phyloP scores from a whole-genome alignment of 2,329 filamentous ascomycete species.

The Blastomyces emzantsi region DNA sequence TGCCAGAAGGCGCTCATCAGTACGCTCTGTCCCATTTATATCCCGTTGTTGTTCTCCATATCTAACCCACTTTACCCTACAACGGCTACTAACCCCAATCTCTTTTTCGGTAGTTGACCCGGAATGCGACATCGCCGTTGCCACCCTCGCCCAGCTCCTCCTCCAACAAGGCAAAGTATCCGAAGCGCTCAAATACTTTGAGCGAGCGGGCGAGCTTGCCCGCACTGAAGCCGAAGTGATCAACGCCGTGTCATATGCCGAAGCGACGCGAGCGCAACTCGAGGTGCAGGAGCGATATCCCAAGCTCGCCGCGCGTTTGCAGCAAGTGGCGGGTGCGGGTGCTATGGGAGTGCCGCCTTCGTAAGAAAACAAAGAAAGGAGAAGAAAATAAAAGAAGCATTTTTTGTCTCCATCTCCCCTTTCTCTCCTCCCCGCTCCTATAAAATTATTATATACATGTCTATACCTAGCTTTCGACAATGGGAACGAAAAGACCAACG shows the following conservation, averaged over 20 bases:
- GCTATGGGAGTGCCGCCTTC: constrained; percentile 28
- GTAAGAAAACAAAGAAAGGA: neutral
- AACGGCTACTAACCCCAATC: constrained; percentile 28
- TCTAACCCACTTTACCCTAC: neutral
- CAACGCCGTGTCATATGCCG: constrained; percentile 92
- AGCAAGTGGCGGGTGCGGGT: constrained; percentile 46
- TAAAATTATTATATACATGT: too few relatives aligned
- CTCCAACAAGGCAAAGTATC: constrained; percentile 96
- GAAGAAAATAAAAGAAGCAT: neutral
- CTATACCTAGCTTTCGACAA: too few relatives aligned
- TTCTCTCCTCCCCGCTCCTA: neutral
- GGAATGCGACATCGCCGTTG: constrained; percentile 96
- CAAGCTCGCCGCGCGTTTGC: constrained; percentile 63
- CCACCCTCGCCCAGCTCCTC: constrained; percentile 95
- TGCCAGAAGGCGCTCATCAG: constrained; percentile 97
- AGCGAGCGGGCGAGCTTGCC: constrained; percentile 87
- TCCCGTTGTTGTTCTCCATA: neutral
- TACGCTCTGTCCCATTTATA: constrained; percentile 45
- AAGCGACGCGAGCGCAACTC: constrained; percentile 91
- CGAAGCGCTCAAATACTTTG: constrained; percentile 92
- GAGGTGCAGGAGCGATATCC: constrained; percentile 85
- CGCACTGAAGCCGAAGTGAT: constrained; percentile 92
- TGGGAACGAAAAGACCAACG: too few relatives aligned
- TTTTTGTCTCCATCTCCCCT: neutral
- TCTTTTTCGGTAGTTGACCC: constrained; percentile 63